These are phyloP conservation scores for Fusarium concolor DNA, from an alignment of 2,329 filamentous ascomycete species.

Conservation along the genomic window DNA sequence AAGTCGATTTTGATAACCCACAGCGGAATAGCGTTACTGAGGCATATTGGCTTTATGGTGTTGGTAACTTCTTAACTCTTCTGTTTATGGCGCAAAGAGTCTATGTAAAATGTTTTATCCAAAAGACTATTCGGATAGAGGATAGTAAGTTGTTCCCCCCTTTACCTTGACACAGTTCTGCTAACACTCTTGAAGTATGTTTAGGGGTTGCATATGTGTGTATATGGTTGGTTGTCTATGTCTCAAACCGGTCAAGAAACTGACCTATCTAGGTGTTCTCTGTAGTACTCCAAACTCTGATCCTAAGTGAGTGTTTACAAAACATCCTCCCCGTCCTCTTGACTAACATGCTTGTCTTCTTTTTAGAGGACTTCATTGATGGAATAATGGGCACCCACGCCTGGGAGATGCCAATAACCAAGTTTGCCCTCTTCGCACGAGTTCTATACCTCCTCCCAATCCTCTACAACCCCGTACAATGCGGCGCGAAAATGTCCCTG, in stretches of 20 bases:
- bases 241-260: neutral
- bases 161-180: neutral
- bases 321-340: neutral
- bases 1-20: conserved; percentile 49
- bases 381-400: conserved; percentile 29
- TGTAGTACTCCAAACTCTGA: conserved; percentile 19
- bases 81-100: conserved; percentile 42
- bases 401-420: conserved; percentile 33
- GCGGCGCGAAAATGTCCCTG: conserved; percentile 10
- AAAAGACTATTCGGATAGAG: conserved; percentile 10
- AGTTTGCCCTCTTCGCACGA: conserved; percentile 10
- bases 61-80: conserved; percentile 15
- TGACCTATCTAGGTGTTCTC: conserved; percentile 15
- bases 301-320: conserved; percentile 11
- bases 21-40: conserved; percentile 18
- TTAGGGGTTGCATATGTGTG: conserved; percentile 22
- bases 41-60: conserved; percentile 42
- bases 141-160: conserved; percentile 1
- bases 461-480: conserved; percentile 31
- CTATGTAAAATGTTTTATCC: conserved; percentile 35
- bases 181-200: conserved; percentile 2
- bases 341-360: neutral
- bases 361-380: conserved; percentile 17
- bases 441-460: conserved; percentile 15
- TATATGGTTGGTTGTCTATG: neutral